phyloP scores from a whole-genome alignment of 805 yeast genomes.

The Jamesozyma lodderae region DNA sequence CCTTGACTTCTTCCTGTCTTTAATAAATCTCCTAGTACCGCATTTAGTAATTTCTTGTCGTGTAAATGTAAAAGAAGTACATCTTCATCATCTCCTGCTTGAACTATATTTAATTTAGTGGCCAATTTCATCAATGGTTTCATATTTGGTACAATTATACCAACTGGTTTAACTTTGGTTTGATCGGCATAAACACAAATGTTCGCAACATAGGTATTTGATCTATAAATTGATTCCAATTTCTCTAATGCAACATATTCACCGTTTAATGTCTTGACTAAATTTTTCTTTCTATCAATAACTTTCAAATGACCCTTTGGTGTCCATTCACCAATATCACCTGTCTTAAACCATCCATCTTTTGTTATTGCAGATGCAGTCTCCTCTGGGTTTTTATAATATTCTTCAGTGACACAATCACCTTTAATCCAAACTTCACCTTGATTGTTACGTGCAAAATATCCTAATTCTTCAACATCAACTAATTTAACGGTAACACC shows the following conservation, averaged over 20 bases:
- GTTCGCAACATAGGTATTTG: slow-evolving; percentile 66
- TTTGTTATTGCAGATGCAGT: slow-evolving; percentile 65
- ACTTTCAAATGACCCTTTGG: slow-evolving; percentile 67
- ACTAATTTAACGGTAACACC: slow-evolving; percentile 79
- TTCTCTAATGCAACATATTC: slow-evolving; percentile 96
- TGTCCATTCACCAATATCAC: slow-evolving; percentile 95
- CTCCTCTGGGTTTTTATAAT: slow-evolving; percentile 76
- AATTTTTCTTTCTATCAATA: slow-evolving; percentile 90
- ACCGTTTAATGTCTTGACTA: slow-evolving; percentile 93
- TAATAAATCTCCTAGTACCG: slow-evolving; percentile 50
- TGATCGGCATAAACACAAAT: slow-evolving; percentile 91
- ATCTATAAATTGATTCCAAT: slow-evolving; percentile 82
- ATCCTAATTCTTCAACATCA: slow-evolving; percentile 87
- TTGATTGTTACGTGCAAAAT: slow-evolving; percentile 79
- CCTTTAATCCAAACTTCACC: slow-evolving; percentile 88
- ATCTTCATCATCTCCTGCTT: slow-evolving; percentile 31
- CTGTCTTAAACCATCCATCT: slow-evolving; percentile 93
- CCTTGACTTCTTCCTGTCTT: slow-evolving; percentile 77
- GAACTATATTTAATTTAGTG: slow-evolving; percentile 42
- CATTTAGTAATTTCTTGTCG: slow-evolving; percentile 46
- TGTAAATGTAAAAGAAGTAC: slow-evolving; percentile 41
- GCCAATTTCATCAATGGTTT: slow-evolving; percentile 52
- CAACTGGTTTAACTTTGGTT: slow-evolving; percentile 81
- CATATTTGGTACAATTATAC: slow-evolving; percentile 78
- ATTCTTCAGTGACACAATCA: slow-evolving; percentile 60